These are phyloP conservation scores for Carallia brachiata DNA, from an alignment of 345 rosid genomes.

Conservation along the genomic window DNA sequence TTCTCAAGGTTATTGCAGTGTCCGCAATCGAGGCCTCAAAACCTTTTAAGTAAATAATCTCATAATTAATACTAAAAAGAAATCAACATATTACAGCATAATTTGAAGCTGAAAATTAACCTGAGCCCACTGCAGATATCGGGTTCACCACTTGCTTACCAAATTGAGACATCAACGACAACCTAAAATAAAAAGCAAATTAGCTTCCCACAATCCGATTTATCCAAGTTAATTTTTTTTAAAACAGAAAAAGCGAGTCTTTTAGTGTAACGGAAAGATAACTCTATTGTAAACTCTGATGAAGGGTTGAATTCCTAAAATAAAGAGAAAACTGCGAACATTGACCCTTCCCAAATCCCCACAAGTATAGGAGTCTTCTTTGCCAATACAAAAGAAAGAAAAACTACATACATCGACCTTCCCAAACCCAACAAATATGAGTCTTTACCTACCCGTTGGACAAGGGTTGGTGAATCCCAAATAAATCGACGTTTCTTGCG, in stretches of 20 bases:
- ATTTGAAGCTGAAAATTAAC: slow-evolving; percentile 21
- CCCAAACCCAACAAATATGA: too few relatives aligned
- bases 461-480: too few relatives aligned
- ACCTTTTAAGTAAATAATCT: slow-evolving; percentile 21
- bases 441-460: too few relatives aligned
- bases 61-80: not conserved
- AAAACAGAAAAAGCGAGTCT: too few relatives aligned
- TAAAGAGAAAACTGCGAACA: too few relatives aligned
- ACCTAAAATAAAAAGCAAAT: slow-evolving; percentile 12
- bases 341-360: too few relatives aligned
- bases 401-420: too few relatives aligned
- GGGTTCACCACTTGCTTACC: slow-evolving; percentile 24
- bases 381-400: not conserved
- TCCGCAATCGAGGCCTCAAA: slow-evolving; percentile 52
- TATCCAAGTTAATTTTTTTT: not conserved
- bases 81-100: not conserved
- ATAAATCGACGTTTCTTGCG: too few relatives aligned
- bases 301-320: too few relatives aligned
- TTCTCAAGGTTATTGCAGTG: slow-evolving; percentile 35
- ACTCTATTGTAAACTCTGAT: too few relatives aligned
- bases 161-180: slow-evolving; percentile 9
- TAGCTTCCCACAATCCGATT: not conserved
- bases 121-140: slow-evolving; percentile 46
- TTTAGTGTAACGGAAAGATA: too few relatives aligned
- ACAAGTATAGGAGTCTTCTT: not conserved